A percentile compares a stretch with the other conserved stretches of the same genome.
Evolutionary conservation across 805 yeast genomes (phyloP).

Genomic region (Nakazawaea laoshanensis): DNA sequence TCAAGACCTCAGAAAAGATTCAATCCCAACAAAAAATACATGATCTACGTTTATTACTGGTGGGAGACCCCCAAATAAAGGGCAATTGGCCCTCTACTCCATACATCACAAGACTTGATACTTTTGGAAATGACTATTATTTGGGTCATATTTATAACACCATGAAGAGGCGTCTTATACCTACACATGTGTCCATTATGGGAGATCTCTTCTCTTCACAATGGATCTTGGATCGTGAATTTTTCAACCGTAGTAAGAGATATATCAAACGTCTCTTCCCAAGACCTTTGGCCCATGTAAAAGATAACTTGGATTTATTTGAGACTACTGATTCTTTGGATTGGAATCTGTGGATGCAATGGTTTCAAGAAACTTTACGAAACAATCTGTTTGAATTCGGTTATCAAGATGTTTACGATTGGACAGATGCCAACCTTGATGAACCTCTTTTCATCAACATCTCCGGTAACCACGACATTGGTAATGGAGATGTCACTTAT

Average conservation of each 20-base stretch:
- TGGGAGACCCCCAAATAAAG: constrained; percentile 96
- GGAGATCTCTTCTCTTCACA: constrained; percentile 93
- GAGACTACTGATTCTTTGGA: constrained; percentile 44
- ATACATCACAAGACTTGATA: constrained; percentile 69
- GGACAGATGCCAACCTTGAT: constrained; percentile 41
- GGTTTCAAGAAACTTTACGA: constrained; percentile 19
- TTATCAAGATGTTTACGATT: constrained; percentile 55
- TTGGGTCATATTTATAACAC: constrained; percentile 73
- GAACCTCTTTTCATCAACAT: constrained; percentile 72
- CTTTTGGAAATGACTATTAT: constrained; percentile 83
- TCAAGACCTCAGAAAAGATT: constrained; percentile 11
- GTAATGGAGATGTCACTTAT: constrained; percentile 92
- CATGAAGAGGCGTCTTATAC: constrained; percentile 56
- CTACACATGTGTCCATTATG: constrained; percentile 79
- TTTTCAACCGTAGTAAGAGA: constrained; percentile 68
- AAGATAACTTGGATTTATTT: constrained; percentile 38
- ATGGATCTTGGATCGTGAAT: constrained; percentile 89
- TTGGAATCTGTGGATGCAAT: constrained; percentile 37
- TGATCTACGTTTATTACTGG: constrained; percentile 63
- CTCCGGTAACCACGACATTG: constrained; percentile 94
- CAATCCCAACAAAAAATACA: constrained; percentile 18
- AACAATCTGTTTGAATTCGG: constrained; percentile 34
- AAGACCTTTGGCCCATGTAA: constrained; percentile 42
- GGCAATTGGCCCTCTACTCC: constrained; percentile 74
- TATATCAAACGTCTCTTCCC: constrained; percentile 65